Percentiles rank a stretch among this genome's conserved stretches.
These are phyloP conservation scores for Erythrobasidium hasegawianum DNA, from an alignment of 1,284 basidiomycete genomes.

Conservation along the genomic window DNA sequence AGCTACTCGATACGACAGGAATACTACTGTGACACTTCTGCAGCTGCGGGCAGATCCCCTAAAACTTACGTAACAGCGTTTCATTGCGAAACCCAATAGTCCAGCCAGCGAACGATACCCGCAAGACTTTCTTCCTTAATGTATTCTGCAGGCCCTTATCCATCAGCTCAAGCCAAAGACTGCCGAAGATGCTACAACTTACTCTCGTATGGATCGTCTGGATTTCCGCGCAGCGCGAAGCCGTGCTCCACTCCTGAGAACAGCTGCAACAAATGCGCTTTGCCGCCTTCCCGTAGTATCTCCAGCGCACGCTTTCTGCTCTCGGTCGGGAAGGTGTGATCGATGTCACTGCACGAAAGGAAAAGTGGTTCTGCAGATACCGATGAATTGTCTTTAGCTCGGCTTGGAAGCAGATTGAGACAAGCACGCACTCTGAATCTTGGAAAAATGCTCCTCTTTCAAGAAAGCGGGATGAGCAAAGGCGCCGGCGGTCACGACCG, in stretches of 20 bases:
- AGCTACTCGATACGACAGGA: no score
- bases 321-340: conserved; percentile 54
- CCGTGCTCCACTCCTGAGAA: conserved; percentile 57
- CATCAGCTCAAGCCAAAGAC: no score
- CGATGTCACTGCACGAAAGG: conserved; percentile 49
- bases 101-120: conserved; percentile 2
- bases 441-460: conserved; percentile 54
- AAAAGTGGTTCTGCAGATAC: background rate
- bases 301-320: conserved; percentile 54
- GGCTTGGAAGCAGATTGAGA: no score
- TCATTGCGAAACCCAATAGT: conserved; percentile 4
- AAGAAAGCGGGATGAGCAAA: conserved; percentile 59
- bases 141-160: background rate
- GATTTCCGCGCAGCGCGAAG: conserved; percentile 53
- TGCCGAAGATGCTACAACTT: background rate
- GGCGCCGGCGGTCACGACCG: conserved; percentile 60
- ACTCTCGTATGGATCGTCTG: conserved; percentile 36
- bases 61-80: no score
- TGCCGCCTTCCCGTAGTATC: conserved; percentile 53
- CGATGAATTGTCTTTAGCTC: no score
- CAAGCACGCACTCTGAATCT: conserved; percentile 54
- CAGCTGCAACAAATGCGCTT: conserved; percentile 55
- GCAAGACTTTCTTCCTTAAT: conserved; percentile 5
- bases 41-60: no score
- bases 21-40: no score